Percentiles rank a stretch among this genome's conserved stretches.
These are phyloP conservation scores for Miamiensis avidus DNA, from an alignment of 169 alveolate species.

Conservation along the genomic window DNA sequence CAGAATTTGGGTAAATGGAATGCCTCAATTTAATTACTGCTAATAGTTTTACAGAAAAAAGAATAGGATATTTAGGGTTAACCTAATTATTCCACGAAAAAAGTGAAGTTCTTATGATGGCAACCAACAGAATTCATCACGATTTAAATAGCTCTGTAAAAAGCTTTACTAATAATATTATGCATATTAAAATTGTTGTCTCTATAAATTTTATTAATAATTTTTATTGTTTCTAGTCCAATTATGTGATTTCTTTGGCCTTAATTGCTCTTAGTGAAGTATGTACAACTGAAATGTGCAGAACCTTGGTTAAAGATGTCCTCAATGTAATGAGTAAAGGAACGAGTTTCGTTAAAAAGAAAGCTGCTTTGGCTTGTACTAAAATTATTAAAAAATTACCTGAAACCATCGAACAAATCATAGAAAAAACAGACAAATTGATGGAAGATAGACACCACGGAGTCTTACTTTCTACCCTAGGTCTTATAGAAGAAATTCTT, in stretches of 20 bases:
- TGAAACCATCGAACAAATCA: slow-evolving; percentile 86
- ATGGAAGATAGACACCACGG: slow-evolving; percentile 97
- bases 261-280: slow-evolving; percentile 97
- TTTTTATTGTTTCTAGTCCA: no score
- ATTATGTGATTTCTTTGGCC: slow-evolving; percentile 95
- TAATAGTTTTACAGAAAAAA: slow-evolving; percentile 92
- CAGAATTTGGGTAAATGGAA: slow-evolving; percentile 97
- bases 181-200: not conserved
- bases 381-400: slow-evolving; percentile 85
- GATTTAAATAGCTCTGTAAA: slow-evolving; percentile 91
- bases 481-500: slow-evolving; percentile 90
- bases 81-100: slow-evolving; percentile 96
- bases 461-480: slow-evolving; percentile 92
- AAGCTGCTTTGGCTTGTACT: slow-evolving; percentile 92
- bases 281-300: slow-evolving; percentile 97
- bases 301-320: slow-evolving; percentile 92
- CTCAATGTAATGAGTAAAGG: slow-evolving; percentile 91
- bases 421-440: slow-evolving; percentile 85
- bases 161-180: not conserved
- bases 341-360: slow-evolving; percentile 95
- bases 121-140: slow-evolving; percentile 96
- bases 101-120: slow-evolving; percentile 97
- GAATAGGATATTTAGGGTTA: slow-evolving; percentile 98
- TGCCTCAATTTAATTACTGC: slow-evolving; percentile 97
- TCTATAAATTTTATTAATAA: not conserved